phyloP scores from a whole-genome alignment of 805 yeast species.

The Wickerhamiella sorbophila region DNA sequence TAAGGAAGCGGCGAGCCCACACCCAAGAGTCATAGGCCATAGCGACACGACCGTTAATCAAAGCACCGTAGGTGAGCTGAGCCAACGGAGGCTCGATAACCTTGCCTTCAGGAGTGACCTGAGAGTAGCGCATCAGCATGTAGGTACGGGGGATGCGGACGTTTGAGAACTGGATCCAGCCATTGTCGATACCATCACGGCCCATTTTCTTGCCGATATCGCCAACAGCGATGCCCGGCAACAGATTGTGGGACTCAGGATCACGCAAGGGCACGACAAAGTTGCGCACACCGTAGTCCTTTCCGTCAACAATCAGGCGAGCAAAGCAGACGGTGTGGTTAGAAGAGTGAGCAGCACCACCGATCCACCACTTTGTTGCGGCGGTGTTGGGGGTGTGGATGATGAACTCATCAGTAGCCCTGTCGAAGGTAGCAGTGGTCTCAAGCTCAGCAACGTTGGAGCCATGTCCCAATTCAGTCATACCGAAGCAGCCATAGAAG shows the following conservation, averaged over 20 bases:
- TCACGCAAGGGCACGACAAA: conserved; percentile 78
- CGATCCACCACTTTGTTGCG: conserved; percentile 94
- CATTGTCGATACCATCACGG: conserved; percentile 79
- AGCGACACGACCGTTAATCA: conserved; percentile 66
- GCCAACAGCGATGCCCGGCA: conserved; percentile 65
- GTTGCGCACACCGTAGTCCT: conserved; percentile 77
- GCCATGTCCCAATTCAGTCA: conserved; percentile 82
- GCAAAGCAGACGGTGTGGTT: conserved; percentile 69
- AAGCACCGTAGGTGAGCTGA: conserved; percentile 68
- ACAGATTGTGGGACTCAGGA: conserved; percentile 40
- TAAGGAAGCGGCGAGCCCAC: conserved; percentile 55
- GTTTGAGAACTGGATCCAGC: conserved; percentile 77
- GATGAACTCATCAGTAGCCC: conserved; percentile 42
- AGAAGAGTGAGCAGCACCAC: conserved; percentile 85
- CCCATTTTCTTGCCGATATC: conserved; percentile 90
- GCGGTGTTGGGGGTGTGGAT: conserved; percentile 73
- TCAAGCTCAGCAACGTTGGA: conserved; percentile 78
- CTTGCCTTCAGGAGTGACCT: conserved; percentile 45
- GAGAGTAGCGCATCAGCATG: conserved; percentile 62
- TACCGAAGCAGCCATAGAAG: conserved; percentile 66
- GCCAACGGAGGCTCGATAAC: conserved; percentile 65
- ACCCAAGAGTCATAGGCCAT: conserved; percentile 76
- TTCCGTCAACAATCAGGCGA: conserved; percentile 54
- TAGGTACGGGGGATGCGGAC: conserved; percentile 65
- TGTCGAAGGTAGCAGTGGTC: conserved; percentile 64